phyloP scores from a whole-genome alignment of 1,139 yeast species.

The Hyphopichia burtonii region DNA sequence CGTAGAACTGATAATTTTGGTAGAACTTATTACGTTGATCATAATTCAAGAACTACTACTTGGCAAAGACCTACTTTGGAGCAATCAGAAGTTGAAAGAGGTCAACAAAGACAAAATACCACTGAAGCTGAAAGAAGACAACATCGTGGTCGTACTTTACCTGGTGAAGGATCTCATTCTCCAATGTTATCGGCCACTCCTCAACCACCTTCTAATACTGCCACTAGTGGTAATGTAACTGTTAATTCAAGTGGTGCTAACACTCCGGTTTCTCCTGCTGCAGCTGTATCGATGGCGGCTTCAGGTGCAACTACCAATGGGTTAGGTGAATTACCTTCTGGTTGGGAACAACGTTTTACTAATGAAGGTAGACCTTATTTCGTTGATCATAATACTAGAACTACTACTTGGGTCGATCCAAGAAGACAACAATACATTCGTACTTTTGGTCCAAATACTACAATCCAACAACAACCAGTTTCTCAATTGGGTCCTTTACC shows the following conservation, averaged over 20 bases:
- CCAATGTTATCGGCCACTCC: slow-evolving; percentile 31
- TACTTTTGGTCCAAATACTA: slow-evolving; percentile 84
- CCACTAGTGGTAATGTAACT: slow-evolving; percentile 44
- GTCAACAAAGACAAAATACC: slow-evolving; percentile 54
- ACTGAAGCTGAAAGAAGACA: slow-evolving; percentile 89
- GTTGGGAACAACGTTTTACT: slow-evolving; percentile 98
- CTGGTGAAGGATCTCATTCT: slow-evolving; percentile 60
- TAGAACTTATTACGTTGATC: slow-evolving; percentile 96
- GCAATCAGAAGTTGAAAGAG: slow-evolving; percentile 66
- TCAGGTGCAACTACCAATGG: slow-evolving; percentile 95
- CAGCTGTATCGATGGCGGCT: slow-evolving; percentile 79
- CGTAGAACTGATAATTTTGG: slow-evolving; percentile 97
- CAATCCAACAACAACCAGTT: slow-evolving; percentile 98
- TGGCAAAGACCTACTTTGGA: slow-evolving; percentile 94
- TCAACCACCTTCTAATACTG: slow-evolving; percentile 11
- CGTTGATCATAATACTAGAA: slow-evolving; percentile 97
- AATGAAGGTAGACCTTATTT: slow-evolving; percentile 98
- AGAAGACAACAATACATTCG: slow-evolving; percentile 97
- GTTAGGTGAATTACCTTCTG: slow-evolving; percentile 93
- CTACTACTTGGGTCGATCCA: slow-evolving; percentile 99
- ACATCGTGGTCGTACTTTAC: slow-evolving; percentile 86
- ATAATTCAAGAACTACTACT: slow-evolving; percentile 94
- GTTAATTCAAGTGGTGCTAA: slow-evolving; percentile 47
- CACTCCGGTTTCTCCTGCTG: slow-evolving; percentile 59
- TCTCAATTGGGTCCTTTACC: slow-evolving; percentile 97